Percentiles rank a stretch among this genome's conserved stretches.
Conservation (phyloP, 2,329 filamentous ascomycete species). For the Pleoardoris graminearum region DNA sequence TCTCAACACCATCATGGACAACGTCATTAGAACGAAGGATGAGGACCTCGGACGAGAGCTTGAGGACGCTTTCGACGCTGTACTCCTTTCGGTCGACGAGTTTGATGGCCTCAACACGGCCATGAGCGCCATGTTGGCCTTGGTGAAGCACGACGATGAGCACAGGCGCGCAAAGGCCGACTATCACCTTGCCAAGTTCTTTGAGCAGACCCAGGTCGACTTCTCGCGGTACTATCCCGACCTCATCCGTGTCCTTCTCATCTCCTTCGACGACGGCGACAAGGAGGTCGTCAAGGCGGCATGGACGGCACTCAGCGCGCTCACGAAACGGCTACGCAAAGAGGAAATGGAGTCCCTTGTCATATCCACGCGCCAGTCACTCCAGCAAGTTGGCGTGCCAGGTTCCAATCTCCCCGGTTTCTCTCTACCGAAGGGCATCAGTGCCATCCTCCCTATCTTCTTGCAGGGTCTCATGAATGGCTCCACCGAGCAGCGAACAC, state of each 20-base stretch:
- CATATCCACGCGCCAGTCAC: conserved; percentile 78
- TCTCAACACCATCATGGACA: conserved; percentile 92
- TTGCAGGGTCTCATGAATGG: conserved; percentile 98
- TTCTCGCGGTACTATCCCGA: conserved; percentile 97
- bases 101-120: conserved; percentile 92
- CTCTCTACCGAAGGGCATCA: conserved; percentile 91
- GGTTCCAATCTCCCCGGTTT: conserved; percentile 87
- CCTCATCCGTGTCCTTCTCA: conserved; percentile 84
- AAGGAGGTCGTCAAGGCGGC: conserved; percentile 82
- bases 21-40: conserved; percentile 77
- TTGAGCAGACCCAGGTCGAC: conserved; percentile 76
- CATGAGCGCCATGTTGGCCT: conserved; percentile 87
- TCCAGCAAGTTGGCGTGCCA: conserved; percentile 85
- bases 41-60: conserved; percentile 75
- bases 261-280: conserved; percentile 90
- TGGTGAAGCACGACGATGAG: conserved; percentile 93
- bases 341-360: conserved; percentile 98
- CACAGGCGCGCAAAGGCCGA: conserved; percentile 77
- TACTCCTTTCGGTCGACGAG: conserved; percentile 91
- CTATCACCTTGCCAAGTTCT: conserved; percentile 82
- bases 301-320: conserved; percentile 82
- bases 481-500: conserved; percentile 85
- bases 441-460: conserved; percentile 94
- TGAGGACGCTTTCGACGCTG: conserved; percentile 79
- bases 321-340: conserved; percentile 88